A percentile compares a stretch with the other conserved stretches of the same genome.
These are phyloP conservation scores for Neolecta irregularis DNA, from an alignment of 1,139 yeast species.

Conservation along the genomic window DNA sequence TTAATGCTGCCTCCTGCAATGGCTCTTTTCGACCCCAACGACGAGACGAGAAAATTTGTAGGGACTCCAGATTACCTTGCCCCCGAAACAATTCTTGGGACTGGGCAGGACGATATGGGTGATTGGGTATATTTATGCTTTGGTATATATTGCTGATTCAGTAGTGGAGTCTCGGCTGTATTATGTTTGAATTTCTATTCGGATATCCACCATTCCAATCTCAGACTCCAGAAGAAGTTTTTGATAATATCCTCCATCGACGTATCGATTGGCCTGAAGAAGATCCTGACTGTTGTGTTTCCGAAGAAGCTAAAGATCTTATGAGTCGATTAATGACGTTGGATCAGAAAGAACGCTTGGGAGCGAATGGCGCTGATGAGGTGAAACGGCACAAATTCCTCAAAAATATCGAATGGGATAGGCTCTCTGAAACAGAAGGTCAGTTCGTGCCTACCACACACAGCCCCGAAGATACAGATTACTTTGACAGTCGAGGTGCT, in stretches of 20 bases:
- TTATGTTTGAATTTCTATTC: constrained; percentile 75
- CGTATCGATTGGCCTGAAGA: constrained; percentile 79
- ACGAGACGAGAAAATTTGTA: constrained; percentile 48
- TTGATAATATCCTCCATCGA: constrained; percentile 59
- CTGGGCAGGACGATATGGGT: constrained; percentile 68
- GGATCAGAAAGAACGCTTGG: constrained; percentile 55
- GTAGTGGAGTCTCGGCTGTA: constrained; percentile 86
- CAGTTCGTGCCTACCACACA: constrained; percentile 69
- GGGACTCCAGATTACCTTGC: constrained; percentile 98
- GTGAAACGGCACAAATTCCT: constrained; percentile 69
- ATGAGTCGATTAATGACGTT: constrained; percentile 45
- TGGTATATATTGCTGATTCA: background rate
- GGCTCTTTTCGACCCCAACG: constrained; percentile 56
- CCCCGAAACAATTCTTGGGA: constrained; percentile 85
- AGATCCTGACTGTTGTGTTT: constrained; percentile 30
- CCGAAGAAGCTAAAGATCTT: constrained; percentile 59
- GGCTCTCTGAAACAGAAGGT: constrained; percentile 57
- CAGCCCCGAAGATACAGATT: constrained; percentile 79
- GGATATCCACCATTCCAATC: constrained; percentile 96
- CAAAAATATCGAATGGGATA: constrained; percentile 55
- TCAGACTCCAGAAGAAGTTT: constrained; percentile 61
- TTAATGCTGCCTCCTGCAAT: constrained; percentile 27
- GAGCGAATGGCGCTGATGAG: constrained; percentile 62
- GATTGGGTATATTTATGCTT: constrained; percentile 46
- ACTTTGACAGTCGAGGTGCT: constrained; percentile 87